Percentiles rank a stretch among this genome's conserved stretches.
phyloP scores from a whole-genome alignment of 148 eudicot species.

The Fagopyrum tataricum region DNA sequence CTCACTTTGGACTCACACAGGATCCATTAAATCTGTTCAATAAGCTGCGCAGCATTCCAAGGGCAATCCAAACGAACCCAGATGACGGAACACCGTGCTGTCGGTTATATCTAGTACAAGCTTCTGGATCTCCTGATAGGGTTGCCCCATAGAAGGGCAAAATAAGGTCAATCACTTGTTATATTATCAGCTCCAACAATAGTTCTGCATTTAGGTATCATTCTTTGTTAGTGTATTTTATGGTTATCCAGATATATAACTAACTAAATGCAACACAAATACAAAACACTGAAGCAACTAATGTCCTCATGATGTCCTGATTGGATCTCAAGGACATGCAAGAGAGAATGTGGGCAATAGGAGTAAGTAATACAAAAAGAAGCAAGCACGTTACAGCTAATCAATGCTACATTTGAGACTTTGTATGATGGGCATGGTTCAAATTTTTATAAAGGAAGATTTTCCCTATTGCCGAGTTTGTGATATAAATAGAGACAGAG shows the following conservation, averaged over 20 bases:
- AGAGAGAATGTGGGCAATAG: too few species aligned
- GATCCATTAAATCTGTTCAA: conserved; percentile 77
- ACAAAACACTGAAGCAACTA: background rate
- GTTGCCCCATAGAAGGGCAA: conserved; percentile 13
- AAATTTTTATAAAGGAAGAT: background rate
- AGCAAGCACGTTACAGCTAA: background rate
- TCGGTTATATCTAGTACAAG: conserved; percentile 84
- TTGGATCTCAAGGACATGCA: too few species aligned
- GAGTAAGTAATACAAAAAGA: background rate
- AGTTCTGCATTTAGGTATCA: conserved; percentile 12
- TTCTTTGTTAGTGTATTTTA: conserved; percentile 11
- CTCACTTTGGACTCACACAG: conserved; percentile 67
- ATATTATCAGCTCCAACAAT: conserved; percentile 6
- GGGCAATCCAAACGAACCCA: conserved; percentile 75
- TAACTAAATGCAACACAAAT: background rate
- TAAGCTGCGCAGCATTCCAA: conserved; percentile 78
- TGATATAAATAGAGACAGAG: background rate
- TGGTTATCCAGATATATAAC: conserved; percentile 5
- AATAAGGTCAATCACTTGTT: background rate
- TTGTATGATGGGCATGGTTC: background rate
- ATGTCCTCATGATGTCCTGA: background rate
- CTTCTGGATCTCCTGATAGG: conserved; percentile 67
- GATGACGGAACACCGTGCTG: conserved; percentile 89
- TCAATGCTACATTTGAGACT: background rate
- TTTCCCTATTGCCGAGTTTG: background rate